Conservation (phyloP, 2,329 filamentous ascomycete species). For the Stagonosporopsis rhizophila region DNA sequence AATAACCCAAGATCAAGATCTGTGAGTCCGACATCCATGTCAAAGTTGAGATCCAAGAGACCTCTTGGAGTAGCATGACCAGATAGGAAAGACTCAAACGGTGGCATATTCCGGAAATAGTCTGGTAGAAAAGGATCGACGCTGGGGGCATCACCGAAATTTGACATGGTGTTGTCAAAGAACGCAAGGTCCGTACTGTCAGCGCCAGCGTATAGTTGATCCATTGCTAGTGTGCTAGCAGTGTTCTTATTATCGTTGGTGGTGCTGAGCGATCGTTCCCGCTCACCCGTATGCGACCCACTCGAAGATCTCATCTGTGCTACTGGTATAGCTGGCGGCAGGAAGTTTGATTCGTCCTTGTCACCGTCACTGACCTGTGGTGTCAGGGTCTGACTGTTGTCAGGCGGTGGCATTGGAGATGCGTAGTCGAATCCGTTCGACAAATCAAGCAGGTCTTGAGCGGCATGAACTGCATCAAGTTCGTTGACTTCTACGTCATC, state of each 20-base stretch:
- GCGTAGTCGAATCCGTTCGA: conserved; percentile 35
- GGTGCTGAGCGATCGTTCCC: conserved; percentile 1
- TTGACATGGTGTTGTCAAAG: conserved; percentile 22
- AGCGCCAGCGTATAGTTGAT: conserved; percentile 17
- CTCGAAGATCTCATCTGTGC: conserved; percentile 8
- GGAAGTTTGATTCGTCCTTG: conserved; percentile 9
- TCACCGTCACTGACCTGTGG: conserved; percentile 3
- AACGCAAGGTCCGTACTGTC: conserved; percentile 17
- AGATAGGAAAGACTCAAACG: conserved; percentile 36
- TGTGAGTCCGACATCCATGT: conserved; percentile 55
- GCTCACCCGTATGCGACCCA: not conserved
- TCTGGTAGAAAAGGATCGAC: conserved; percentile 35
- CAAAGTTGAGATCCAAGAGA: conserved; percentile 54
- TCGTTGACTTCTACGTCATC: conserved; percentile 29
- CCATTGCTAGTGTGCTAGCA: conserved; percentile 4
- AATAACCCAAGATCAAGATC: conserved; percentile 55
- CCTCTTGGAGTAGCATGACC: conserved; percentile 55
- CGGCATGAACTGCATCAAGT: conserved; percentile 38
- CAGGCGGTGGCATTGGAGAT: conserved; percentile 17
- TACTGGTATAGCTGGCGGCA: conserved; percentile 2
- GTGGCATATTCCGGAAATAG: conserved; percentile 42
- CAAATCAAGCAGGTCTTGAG: conserved; percentile 40
- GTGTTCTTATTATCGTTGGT: conserved; percentile 16
- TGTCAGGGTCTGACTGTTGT: conserved; percentile 7
- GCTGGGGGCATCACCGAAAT: conserved; percentile 25